phyloP scores from a whole-genome alignment of 305 asterid species.

The Fraxinus floribunda region DNA sequence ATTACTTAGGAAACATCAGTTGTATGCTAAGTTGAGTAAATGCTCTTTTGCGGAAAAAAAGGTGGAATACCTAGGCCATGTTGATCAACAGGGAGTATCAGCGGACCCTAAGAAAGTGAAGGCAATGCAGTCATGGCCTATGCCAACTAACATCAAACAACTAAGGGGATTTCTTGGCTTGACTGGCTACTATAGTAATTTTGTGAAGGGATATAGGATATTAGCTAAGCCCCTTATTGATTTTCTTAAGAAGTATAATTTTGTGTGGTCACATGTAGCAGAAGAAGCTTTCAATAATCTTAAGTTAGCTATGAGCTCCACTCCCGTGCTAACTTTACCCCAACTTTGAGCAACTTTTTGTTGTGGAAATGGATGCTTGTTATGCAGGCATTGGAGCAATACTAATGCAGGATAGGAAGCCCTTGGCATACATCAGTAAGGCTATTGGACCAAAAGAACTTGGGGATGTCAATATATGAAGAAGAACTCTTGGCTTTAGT shows the following conservation, averaged over 20 bases:
- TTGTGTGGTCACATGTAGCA: too few relatives aligned
- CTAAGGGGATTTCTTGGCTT: neutral
- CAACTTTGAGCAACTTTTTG: too few relatives aligned
- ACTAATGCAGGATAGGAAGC: too few relatives aligned
- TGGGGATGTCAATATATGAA: too few relatives aligned
- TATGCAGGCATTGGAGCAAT: too few relatives aligned
- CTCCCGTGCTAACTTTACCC: too few relatives aligned
- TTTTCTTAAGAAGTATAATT: neutral
- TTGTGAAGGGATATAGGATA: neutral
- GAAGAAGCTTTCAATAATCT: too few relatives aligned
- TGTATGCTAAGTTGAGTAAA: neutral
- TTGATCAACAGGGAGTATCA: neutral
- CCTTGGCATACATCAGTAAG: too few relatives aligned
- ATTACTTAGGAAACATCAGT: neutral
- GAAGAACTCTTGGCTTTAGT: too few relatives aligned
- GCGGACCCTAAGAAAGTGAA: neutral
- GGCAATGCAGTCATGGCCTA: neutral
- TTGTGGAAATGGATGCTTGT: too few relatives aligned
- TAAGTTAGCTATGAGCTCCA: too few relatives aligned
- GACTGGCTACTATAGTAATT: neutral
- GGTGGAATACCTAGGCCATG: neutral
- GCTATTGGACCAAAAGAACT: too few relatives aligned
- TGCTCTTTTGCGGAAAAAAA: neutral
- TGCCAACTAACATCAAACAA: neutral
- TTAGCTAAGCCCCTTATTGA: neutral